Base-by-base conservation (phyloP, 2,329 filamentous ascomycete species). In the Cytospora leucostoma region DNA sequence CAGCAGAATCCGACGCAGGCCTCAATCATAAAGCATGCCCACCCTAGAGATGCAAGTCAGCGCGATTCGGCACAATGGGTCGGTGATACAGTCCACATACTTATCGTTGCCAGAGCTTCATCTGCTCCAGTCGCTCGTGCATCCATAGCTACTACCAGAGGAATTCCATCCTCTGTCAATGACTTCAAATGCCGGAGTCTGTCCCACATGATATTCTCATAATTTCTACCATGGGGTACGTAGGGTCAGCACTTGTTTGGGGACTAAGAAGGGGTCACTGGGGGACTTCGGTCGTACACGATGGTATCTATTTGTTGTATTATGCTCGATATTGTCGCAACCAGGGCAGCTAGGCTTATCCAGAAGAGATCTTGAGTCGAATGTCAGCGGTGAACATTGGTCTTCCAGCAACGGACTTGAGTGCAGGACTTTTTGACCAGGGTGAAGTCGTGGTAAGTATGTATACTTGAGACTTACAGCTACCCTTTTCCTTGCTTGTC, bases 401-500 rank as follows among this genome's bases (percentile, higher is more conserved):
- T 33, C 27, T 27, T 27, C n/a, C 56, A 52, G 56, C 21, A 19
- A 34, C 38, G 15, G 58, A 27, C 10, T 3, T 21, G 6, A 12
- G 4, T 17, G 50, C 34, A 13, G 4, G 12, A 2, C 32, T 27
- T 12, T 12, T 27, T 27, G 27, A 27, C 4, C 32, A 12, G 21
- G 3, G 17, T 15, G 49, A 38, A 27, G 12, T 15, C 12, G 35
- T 21, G 3, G 5, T n/a, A 19, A 3, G 2, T 33, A 50, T 21
- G 8, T 12, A 33, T 15, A 15, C 33, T 27, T 7, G 49, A n/a
- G 7, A 55, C 64, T 56, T 21, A 64, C 64, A 66, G 58, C 64
- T 66, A 12, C 44, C 61, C 44, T 63, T 64, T 40, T 66, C 64
- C 13, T 56, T 60, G 54, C 57, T 56, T 27, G 50, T 58, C 64